Evolutionary conservation across 2,329 filamentous ascomycete species (phyloP), one percentile per base, ranked within the genome.

Genomic region (Seiridium cupressi): DNA sequence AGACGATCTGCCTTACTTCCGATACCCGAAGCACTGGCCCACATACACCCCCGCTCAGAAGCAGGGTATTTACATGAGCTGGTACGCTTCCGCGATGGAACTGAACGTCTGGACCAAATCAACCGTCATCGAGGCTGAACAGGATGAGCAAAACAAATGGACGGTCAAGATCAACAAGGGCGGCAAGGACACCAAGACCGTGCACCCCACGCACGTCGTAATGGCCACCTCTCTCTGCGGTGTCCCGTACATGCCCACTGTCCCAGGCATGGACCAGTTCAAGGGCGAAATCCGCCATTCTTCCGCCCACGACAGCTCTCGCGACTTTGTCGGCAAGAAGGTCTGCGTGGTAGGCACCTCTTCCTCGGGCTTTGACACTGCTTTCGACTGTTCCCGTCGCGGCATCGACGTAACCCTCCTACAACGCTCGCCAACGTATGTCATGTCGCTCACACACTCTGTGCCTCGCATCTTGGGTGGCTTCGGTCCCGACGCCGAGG

Each of bases 211-310:
- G 5, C 88, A 91, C 62, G 71, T 91, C 40, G 80, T 91, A 49
- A 86, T 89, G 66, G 85, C 86, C 1, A 91, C 88, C 0, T 88
- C 88, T 0, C 87, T 89, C 66, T 86, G 86, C 0, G 89, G 89
- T 2, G 86, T 89, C 71, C 88, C 86, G 69, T 82, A 85, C 59
- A 71, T 84, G 51, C 88, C 89, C 0, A 63, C 68, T 0, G 80
- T 91, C 63, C 81, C 82, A 32, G 87, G 86, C 0, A 74, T 80
- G 62, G 76, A 78, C n/a, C 69, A 62, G 3, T 89, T 87, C 72
- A 70, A 78, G 57, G 84, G 85, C 1, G 76, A 77, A 40, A 70
- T 87, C 57, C 85, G 83, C 69, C 85, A 89, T 62, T 44, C 38
- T 18, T 44, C 38, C 10, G 18, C 36, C 4, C 72, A 76, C 0